A percentile compares a stretch with the other conserved stretches of the same genome.
Evolutionary conservation across 2,329 filamentous ascomycete species (phyloP).

Genomic region (Xylariaceae sp.): DNA sequence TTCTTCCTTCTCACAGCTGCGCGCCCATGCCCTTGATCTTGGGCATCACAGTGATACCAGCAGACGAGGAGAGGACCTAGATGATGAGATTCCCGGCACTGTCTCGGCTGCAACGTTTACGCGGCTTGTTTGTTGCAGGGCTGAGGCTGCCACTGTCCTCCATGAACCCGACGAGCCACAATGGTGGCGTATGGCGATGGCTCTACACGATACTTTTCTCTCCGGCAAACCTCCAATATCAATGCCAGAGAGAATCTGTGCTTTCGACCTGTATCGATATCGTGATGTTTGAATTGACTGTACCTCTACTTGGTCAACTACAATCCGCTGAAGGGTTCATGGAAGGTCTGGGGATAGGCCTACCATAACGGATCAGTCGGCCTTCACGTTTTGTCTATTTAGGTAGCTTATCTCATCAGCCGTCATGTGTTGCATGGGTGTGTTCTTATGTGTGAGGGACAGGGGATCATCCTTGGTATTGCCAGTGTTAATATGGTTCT

Average conservation of each 20-base stretch:
- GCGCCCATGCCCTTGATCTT: slow-evolving; percentile 4
- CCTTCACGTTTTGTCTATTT: no score
- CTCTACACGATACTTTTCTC: slow-evolving; percentile 12
- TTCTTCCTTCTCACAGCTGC: slow-evolving; percentile 4
- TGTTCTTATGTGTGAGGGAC: no score
- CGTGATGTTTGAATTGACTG: not conserved
- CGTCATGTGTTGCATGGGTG: no score
- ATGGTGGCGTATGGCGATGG: slow-evolving; percentile 15
- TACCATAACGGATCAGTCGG: no score
- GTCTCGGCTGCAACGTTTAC: slow-evolving; percentile 10
- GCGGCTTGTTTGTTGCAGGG: slow-evolving; percentile 13
- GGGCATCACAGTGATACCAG: not conserved
- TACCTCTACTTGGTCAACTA: no score
- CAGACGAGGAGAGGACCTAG: slow-evolving; percentile 2
- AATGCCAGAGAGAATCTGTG: slow-evolving; percentile 12
- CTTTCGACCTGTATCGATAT: slow-evolving; percentile 13
- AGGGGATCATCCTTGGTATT: no score
- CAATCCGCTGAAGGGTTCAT: no score
- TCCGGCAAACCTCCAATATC: slow-evolving; percentile 6
- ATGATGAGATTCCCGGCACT: slow-evolving; percentile 4
- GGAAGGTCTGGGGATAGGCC: no score
- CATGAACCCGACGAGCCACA: slow-evolving; percentile 6
- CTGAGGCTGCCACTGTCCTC: slow-evolving; percentile 8
- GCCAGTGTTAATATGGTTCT: no score
- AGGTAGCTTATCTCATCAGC: no score